Conservation (phyloP, 257 asterid species). For the Euphrasia confusa region DNA sequence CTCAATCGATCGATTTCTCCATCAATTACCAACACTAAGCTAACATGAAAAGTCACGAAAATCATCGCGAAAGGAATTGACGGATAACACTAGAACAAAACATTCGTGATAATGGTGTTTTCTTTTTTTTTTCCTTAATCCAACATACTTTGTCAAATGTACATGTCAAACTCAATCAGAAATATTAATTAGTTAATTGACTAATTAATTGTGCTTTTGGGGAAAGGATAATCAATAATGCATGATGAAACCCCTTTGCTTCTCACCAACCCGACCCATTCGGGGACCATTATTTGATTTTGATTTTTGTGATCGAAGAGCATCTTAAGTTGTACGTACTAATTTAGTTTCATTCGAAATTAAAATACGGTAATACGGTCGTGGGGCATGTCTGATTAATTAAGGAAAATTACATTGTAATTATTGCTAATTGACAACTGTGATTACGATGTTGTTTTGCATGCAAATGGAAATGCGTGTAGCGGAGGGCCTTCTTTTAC, state of each 20-base stretch:
- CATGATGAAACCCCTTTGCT: constrained; percentile 42
- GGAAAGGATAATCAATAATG: constrained; percentile 26
- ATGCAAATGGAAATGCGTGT: constrained; percentile 17
- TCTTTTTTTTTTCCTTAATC: neutral
- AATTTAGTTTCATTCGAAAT: too few species aligned
- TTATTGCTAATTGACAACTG: constrained; percentile 39
- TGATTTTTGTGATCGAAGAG: constrained; percentile 15
- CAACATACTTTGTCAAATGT: constrained; percentile 20
- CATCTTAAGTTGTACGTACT: constrained; percentile 36
- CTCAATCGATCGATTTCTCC: too few species aligned
- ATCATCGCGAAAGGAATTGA: neutral
- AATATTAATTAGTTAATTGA: neutral
- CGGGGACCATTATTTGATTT: constrained; percentile 47
- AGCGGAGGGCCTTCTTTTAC: neutral
- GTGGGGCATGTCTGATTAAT: constrained; percentile 34
- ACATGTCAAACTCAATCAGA: too few species aligned
- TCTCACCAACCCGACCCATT: constrained; percentile 77
- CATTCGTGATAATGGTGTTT: constrained; percentile 28
- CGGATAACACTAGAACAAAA: neutral
- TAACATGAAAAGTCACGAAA: neutral
- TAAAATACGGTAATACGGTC: too few species aligned
- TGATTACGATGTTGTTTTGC: neutral
- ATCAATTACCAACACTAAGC: neutral
- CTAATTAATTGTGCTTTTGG: constrained; percentile 34
- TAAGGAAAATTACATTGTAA: constrained; percentile 48